Base-by-base conservation (phyloP, 2,329 filamentous ascomycete genomes). In the Alternaria solani region DNA sequence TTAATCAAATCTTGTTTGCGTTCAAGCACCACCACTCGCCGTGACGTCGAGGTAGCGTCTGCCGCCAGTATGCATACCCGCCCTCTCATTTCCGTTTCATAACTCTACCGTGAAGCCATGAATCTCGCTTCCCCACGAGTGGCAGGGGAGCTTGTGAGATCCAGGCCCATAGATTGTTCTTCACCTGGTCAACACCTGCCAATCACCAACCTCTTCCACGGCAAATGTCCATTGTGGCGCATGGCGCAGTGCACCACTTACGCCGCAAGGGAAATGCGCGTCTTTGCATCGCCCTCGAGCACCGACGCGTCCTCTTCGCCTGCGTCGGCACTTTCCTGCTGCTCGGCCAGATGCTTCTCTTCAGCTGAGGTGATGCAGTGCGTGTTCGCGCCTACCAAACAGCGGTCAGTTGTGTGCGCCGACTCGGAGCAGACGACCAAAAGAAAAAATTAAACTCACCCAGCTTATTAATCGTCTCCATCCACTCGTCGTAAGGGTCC, bases 381-480 rank as follows among this genome's bases (percentile, higher is more conserved):
- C 83, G 96, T 93, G 78, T 96, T 96, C 44, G 93, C 92, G 26
- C 76, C 76, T 78, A 56, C 26, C 48, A 56, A 61, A 44, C 55
- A 52, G 56, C 64, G 63, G 70, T 75, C 65, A 74, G 70, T 57
- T 53, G 20, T 30, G 38, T 51, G 49, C 55, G 23, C 49, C 57
- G 53, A 51, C 61, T 48, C 44, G 34, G 49, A 47, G 28, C 39
- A 38, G 38, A 36, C 23, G 26, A 36, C 20, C 28, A 20, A 34
- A 62, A 51, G 38, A 41, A 55, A 55, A 46, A 60, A 57, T 43
- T 58, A 55, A 68, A 65, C 72, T 44, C 67, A 77, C 91, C 89
- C 48, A 97, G 83, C 85, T 99, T 99, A 83, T 99, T 98, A 82
- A 95, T 92, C 66, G 96, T 97, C 86, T 98, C 93, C 80, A 94